Evolutionary conservation across 1,284 basidiomycete species (phyloP), one percentile per base, ranked within the genome.

Genomic region (Trichosporon ovoides): DNA sequence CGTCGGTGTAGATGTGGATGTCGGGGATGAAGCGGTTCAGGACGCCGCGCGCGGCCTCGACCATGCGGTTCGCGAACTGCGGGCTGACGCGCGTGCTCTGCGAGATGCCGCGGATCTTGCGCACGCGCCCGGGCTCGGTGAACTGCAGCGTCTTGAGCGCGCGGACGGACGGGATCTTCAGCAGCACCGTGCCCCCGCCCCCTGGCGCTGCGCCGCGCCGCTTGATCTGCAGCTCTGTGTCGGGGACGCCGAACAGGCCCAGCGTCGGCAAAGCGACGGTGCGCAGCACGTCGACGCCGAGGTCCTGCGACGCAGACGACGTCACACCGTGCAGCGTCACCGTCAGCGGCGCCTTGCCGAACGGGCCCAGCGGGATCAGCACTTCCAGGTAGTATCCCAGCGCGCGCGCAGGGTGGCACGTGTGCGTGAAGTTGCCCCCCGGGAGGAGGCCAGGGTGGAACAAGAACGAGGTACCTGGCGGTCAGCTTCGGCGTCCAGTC

Each of bases 11-110:
- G 28, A 99, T 84, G 76, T 98, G 98, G 31, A 98, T 91, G 73
- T 99, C 96, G 24, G 95, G 95, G 61, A 98, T 96, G 77, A 91
- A 98, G 4, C 94, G 86, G 71, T 98, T 98, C 36, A 99, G 82
- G 22, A 98, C 82, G 3, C 89, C 89, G 40, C 96, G 85, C 11
- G 91, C 86, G 2, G 92, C 83, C 69, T 98, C 95, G 57, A 98
- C 96, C 86, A 98, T 91, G 49, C 96, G 85, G 76, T 97, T 98
- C 2, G 94, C 93, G 73, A 98, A 91, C 72, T 98, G 94, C 18
- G 96, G 95, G 61, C 87, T 94, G 16, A 98, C 94, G 48, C 96
- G 87, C 24, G 95, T 93, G 3, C 89, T 89, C 76, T 95, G 95
- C 85, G 96, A 89, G 48, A 98, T 89, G 19, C 96, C 96, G 58